phyloP scores from a whole-genome alignment of 371 early-diverging fungal species.

The Mucor velutinosus region DNA sequence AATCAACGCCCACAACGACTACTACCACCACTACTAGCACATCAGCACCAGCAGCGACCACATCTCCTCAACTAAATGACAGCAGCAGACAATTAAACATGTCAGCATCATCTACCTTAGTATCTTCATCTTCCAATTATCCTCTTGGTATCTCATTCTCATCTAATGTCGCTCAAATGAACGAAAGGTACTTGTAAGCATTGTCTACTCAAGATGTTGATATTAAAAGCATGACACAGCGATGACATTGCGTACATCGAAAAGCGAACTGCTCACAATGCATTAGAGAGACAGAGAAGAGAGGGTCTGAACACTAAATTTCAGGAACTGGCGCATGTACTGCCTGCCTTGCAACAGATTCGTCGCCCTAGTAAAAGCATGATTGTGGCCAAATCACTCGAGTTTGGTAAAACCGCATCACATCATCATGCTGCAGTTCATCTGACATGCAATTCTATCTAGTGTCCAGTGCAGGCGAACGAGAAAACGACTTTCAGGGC shows the following conservation, averaged over 20 bases:
- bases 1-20: not conserved
- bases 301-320: constrained; percentile 77
- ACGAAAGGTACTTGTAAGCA: constrained; percentile 8
- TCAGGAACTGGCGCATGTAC: constrained; percentile 75
- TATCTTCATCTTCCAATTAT: constrained; percentile 4
- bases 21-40: not conserved
- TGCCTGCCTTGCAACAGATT: constrained; percentile 75
- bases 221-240: not conserved
- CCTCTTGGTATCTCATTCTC: constrained; percentile 8
- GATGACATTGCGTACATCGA: constrained; percentile 33
- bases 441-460: not conserved
- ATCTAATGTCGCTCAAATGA: not conserved
- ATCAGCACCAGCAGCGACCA: not conserved
- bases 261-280: constrained; percentile 78
- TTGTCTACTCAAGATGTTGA: not conserved
- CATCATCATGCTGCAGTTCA: not conserved
- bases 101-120: not conserved
- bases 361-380: constrained; percentile 78
- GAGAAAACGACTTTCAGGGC: constrained; percentile 27
- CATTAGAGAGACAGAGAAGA: constrained; percentile 78
- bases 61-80: constrained; percentile 6
- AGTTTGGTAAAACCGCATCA: constrained; percentile 43
- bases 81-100: constrained; percentile 1
- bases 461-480: constrained; percentile 29
- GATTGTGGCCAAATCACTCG: constrained; percentile 77